Evolutionary conservation across 805 yeast genomes (phyloP).

Genomic region (Maudiozyma barnettii): DNA sequence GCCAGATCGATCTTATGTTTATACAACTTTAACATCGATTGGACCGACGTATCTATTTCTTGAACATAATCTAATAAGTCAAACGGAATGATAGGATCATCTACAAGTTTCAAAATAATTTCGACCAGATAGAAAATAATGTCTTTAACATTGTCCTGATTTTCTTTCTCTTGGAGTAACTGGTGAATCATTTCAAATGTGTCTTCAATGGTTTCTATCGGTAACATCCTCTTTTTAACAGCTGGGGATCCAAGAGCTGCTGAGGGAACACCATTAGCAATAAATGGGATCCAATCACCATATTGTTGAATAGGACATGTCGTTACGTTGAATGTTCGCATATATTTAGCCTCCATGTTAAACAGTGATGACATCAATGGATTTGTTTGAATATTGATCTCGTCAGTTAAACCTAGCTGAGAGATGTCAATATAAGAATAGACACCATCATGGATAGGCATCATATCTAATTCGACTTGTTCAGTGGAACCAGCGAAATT

Average conservation of each 20-base stretch:
- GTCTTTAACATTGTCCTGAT: slow-evolving; percentile 38
- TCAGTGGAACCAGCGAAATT: slow-evolving; percentile 76
- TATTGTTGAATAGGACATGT: slow-evolving; percentile 27
- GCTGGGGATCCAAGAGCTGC: slow-evolving; percentile 13
- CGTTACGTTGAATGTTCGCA: slow-evolving; percentile 8
- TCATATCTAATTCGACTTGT: slow-evolving; percentile 48
- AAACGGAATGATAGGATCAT: slow-evolving; percentile 67
- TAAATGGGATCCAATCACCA: slow-evolving; percentile 61
- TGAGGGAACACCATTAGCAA: slow-evolving; percentile 41
- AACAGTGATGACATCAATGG: slow-evolving; percentile 42
- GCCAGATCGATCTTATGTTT: slow-evolving; percentile 20
- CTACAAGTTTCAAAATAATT: slow-evolving; percentile 47
- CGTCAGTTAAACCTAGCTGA: slow-evolving; percentile 27
- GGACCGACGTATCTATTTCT: slow-evolving; percentile 34
- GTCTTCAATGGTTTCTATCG: slow-evolving; percentile 60
- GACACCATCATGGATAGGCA: slow-evolving; percentile 46
- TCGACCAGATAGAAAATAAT: slow-evolving; percentile 45
- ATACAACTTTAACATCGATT: slow-evolving; percentile 33
- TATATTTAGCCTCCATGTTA: neutral
- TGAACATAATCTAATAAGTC: slow-evolving; percentile 40
- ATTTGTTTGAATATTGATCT: slow-evolving; percentile 45
- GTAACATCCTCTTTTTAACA: slow-evolving; percentile 31
- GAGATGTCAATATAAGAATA: slow-evolving; percentile 66
- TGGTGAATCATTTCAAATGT: slow-evolving; percentile 44
- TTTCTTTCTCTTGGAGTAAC: slow-evolving; percentile 38